phyloP scores from a whole-genome alignment of 1,139 yeast genomes.

The Candida labiduridarum region DNA sequence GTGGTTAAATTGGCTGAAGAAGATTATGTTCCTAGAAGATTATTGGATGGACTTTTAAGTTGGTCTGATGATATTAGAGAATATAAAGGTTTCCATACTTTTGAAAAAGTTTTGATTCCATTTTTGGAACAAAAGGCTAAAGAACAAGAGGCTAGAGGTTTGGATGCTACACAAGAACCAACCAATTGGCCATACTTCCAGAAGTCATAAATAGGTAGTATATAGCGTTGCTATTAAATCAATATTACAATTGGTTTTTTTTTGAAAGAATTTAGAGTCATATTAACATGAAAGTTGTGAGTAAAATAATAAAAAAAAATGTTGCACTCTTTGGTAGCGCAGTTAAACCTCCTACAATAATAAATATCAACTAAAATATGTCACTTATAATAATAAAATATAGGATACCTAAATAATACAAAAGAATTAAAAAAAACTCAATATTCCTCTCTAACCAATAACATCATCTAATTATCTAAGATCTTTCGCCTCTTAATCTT shows the following conservation, averaged over 20 bases:
- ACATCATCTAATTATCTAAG: conserved; percentile 44
- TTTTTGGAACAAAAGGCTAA: conserved; percentile 52
- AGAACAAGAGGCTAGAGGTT: conserved; percentile 54
- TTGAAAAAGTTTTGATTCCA: conserved; percentile 55
- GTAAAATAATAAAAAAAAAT: not conserved
- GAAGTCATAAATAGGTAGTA: conserved; percentile 16
- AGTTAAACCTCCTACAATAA: not conserved
- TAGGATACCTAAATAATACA: conserved; percentile 7
- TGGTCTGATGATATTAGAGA: conserved; percentile 63
- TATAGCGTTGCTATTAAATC: not conserved
- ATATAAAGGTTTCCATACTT: conserved; percentile 59
- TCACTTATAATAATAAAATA: conserved; percentile 5
- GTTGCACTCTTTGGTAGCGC: not conserved
- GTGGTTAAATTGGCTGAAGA: conserved; percentile 54
- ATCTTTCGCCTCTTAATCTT: conserved; percentile 98
- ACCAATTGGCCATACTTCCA: conserved; percentile 39
- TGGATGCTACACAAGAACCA: conserved; percentile 39
- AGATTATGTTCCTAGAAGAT: conserved; percentile 60
- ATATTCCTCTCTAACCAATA: not conserved
- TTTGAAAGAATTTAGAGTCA: no score
- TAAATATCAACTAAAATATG: conserved; percentile 4
- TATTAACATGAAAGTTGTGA: not conserved
- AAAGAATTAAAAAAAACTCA: conserved; percentile 6
- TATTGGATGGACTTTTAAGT: conserved; percentile 56
- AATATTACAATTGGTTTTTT: not conserved